phyloP scores from a whole-genome alignment of 1,284 basidiomycete species.

The Rhodotorula sp. region DNA sequence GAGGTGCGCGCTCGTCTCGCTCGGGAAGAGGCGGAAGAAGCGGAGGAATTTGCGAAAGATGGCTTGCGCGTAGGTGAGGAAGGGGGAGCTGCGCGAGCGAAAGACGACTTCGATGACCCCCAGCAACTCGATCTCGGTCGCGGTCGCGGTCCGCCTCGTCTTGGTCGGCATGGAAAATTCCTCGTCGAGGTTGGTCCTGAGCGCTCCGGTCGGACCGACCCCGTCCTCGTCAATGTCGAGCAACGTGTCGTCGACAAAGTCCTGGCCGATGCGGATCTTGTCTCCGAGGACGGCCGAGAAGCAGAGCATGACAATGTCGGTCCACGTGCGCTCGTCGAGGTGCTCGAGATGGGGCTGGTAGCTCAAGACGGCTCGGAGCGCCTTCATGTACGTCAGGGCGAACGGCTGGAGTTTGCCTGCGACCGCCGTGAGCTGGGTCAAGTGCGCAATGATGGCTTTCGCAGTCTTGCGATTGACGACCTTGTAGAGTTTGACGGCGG shows the following conservation, averaged over 20 bases:
- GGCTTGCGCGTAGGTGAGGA: constrained; percentile 45
- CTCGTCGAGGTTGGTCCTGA: constrained; percentile 10
- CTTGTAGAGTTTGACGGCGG: constrained; percentile 61
- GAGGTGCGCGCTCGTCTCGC: constrained; percentile 70
- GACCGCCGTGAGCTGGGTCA: constrained; percentile 61
- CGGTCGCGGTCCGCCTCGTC: constrained; percentile 9
- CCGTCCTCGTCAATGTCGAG: constrained; percentile 30
- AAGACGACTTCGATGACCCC: constrained; percentile 39
- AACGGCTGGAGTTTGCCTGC: constrained; percentile 61
- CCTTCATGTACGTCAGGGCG: constrained; percentile 76
- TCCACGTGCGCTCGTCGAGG: constrained; percentile 66
- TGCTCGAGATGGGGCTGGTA: constrained; percentile 76
- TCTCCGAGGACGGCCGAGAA: constrained; percentile 75
- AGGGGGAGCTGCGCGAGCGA: constrained; percentile 32
- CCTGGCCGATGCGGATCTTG: constrained; percentile 52
- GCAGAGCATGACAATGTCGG: constrained; percentile 63
- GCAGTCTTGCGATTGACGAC: constrained; percentile 59
- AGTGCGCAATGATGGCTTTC: constrained; percentile 63
- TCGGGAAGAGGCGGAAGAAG: constrained; percentile 64
- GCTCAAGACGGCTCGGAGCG: constrained; percentile 63
- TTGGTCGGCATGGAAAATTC: constrained; percentile 8
- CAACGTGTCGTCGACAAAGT: constrained; percentile 46
- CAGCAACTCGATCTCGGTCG: constrained; percentile 39
- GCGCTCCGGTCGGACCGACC: not conserved
- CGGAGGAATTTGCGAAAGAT: constrained; percentile 65